Base-by-base conservation (phyloP, 2,329 filamentous ascomycete genomes). In the Cryphonectria naterciae region DNA sequence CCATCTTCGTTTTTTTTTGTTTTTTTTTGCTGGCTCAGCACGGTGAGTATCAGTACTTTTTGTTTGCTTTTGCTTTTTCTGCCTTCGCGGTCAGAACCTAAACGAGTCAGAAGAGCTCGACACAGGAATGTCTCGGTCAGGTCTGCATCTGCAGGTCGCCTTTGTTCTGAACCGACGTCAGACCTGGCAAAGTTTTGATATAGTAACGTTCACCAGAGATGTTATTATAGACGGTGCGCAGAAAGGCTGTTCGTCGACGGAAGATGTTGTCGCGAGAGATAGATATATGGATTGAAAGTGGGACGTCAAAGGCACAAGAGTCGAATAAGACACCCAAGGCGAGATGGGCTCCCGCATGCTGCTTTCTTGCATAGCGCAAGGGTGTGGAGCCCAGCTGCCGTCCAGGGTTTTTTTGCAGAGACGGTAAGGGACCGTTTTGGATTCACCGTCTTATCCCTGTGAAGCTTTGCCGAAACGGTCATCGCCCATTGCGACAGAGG, bases 1-100 rank as follows among this genome's bases (percentile, higher is more conserved):
- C 87, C 87, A 89, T 89, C 73, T 74, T 77, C 76, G 75, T 73
- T 74, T 72, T 75, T 52, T 78, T 76, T 74, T 71, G 58, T 72
- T 75, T 61, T 77, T 76, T 74, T 71, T 75, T 52, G 74, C 72
- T 75, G 77, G 77, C 77, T 78, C 77, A 77, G 77, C 75, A 74
- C 77, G 76, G 75, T 78, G 75, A 77, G 74, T 77, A 58, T 68
- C 67, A 74, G 77, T 78, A 79, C 77, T 78, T 76, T 77, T 73
- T 67, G 19, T 32, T 56, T 10, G n/a, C 46, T 76, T 76, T 72
- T 67, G 25, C 25, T 58, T 32, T 35, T 32, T 56, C 25, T 28
- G 15, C 54, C 15, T 58, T 35, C 15, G 25, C 17, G 52, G 65
- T 68, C 68, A 70, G 65, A 65, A 62, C 68, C 68, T 70, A 68